Evolutionary conservation across 2,329 filamentous ascomycete species (phyloP).

Genomic region (Hypoxylon sp.): DNA sequence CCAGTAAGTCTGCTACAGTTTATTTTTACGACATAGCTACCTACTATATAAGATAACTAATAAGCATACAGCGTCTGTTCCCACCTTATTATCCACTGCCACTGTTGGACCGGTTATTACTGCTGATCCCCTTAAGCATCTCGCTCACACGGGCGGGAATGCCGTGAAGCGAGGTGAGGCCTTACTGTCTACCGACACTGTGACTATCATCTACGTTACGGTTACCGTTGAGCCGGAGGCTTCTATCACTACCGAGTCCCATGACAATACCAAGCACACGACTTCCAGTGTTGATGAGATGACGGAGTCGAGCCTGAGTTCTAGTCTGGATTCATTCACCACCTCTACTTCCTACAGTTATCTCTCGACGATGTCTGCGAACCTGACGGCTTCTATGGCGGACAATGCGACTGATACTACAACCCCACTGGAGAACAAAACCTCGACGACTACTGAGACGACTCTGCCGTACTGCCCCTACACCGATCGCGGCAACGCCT

Average conservation of each 20-base stretch:
- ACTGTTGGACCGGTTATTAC: not conserved
- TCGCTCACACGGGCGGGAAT: not conserved
- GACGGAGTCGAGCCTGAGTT: not conserved
- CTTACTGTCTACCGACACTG: not conserved
- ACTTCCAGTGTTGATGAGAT: too few species aligned
- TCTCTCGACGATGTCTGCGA: not conserved
- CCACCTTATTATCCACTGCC: not conserved
- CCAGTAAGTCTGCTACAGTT: too few species aligned
- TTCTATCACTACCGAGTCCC: too few species aligned
- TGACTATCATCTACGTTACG: conserved; percentile 20
- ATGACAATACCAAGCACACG: too few species aligned
- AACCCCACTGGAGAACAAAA: too few species aligned
- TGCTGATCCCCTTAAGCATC: not conserved
- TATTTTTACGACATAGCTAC: too few species aligned
- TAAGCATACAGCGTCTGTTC: too few species aligned
- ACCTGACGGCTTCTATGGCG: not conserved
- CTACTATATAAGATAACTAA: too few species aligned
- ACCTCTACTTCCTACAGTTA: not conserved
- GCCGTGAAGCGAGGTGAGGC: not conserved
- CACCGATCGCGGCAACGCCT: conserved; percentile 26
- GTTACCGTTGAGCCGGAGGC: conserved; percentile 1
- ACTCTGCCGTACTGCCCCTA: conserved; percentile 36
- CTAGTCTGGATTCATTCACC: not conserved
- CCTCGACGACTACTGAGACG: not conserved
- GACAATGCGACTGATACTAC: conserved; percentile 1